phyloP scores from a whole-genome alignment of 768 basidiomycete genomes.

The Leccinum truebloodii region DNA sequence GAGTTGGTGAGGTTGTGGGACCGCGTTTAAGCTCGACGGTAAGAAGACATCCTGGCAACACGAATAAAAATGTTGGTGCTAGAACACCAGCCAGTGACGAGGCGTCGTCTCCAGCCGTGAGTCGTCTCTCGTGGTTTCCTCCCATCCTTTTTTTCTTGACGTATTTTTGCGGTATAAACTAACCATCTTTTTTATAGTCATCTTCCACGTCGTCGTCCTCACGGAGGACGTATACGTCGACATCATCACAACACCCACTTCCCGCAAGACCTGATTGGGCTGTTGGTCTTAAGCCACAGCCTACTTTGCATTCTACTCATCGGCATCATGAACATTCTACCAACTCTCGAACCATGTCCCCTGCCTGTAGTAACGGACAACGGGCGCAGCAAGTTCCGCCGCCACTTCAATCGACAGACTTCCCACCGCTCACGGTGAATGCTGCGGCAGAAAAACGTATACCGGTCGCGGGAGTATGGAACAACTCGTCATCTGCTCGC shows the following conservation, averaged over 20 bases:
- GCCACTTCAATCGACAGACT: constrained; percentile 61
- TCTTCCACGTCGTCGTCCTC: constrained; percentile 83
- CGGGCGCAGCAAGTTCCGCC: constrained; percentile 38
- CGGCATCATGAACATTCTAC: constrained; percentile 55
- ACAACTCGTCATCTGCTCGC: constrained; percentile 52
- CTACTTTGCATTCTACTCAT: constrained; percentile 55
- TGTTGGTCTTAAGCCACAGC: constrained; percentile 77
- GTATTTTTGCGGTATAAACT: not conserved
- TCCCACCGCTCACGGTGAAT: constrained; percentile 61
- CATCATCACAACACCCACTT: constrained; percentile 73
- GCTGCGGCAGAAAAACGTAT: constrained; percentile 50
- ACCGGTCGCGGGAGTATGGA: constrained; percentile 72
- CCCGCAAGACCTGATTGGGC: constrained; percentile 90
- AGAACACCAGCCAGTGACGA: constrained; percentile 72
- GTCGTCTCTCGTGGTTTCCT: constrained; percentile 33
- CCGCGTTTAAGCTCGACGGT: constrained; percentile 58
- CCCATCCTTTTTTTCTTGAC: not conserved
- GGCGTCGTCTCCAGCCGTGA: constrained; percentile 72
- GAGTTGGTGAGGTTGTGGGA: constrained; percentile 54
- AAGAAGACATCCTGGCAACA: constrained; percentile 51
- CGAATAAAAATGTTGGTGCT: constrained; percentile 52
- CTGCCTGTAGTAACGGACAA: constrained; percentile 38
- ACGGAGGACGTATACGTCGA: constrained; percentile 72
- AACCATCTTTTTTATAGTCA: constrained; percentile 46
- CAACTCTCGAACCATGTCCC: constrained; percentile 41